A percentile compares a stretch with the other conserved stretches of the same genome.
phyloP scores from a whole-genome alignment of 2,329 filamentous ascomycete species.

The Elsinoe arachidis region DNA sequence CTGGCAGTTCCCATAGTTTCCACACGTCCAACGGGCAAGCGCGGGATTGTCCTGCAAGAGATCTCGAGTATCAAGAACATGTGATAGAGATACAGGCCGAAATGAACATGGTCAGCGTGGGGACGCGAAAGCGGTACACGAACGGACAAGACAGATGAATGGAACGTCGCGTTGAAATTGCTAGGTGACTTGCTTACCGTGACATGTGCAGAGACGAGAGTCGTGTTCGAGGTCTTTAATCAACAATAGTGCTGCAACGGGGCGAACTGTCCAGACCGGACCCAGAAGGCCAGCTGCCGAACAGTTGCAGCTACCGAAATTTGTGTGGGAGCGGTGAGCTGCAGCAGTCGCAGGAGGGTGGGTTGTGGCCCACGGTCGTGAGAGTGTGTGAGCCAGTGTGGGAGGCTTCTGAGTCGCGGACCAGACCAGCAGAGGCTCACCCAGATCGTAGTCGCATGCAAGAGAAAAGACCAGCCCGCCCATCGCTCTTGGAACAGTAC shows the following conservation, averaged over 20 bases:
- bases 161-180: background rate
- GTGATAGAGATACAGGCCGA: slow-evolving; percentile 8
- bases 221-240: background rate
- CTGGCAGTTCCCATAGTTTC: background rate
- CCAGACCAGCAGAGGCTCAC: background rate
- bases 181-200: background rate
- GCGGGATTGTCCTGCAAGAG: background rate
- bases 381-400: background rate
- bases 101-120: background rate
- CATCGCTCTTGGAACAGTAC: no score
- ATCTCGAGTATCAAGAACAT: background rate
- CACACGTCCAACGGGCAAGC: background rate
- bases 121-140: background rate
- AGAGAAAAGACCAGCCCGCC: background rate
- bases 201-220: background rate
- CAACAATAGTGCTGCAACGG: background rate
- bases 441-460: background rate
- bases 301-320: slow-evolving; percentile 2
- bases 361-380: background rate
- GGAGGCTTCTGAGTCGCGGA: background rate
- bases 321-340: slow-evolving; percentile 2
- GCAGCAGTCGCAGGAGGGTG: background rate
- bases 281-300: background rate
- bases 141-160: slow-evolving; percentile 8
- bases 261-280: background rate